These are phyloP conservation scores for Triticum urartu DNA, from an alignment of 176 grass and related monocot species.

Conservation along the genomic window DNA sequence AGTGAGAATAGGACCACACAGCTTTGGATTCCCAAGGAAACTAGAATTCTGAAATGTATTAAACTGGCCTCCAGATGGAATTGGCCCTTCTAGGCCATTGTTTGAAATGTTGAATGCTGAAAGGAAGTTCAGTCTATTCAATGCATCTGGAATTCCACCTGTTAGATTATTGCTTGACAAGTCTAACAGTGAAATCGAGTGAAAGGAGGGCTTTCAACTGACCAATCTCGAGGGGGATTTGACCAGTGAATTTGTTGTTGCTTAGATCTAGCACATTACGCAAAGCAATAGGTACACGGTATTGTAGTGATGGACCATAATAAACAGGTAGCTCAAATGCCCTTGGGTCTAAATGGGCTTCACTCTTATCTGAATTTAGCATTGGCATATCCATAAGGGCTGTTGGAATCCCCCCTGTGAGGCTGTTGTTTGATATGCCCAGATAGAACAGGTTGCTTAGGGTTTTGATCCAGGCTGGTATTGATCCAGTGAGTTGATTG, in stretches of 20 bases:
- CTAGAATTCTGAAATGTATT: slow-evolving; percentile 16
- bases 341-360: background rate
- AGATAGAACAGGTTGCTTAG: slow-evolving; percentile 4
- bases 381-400: background rate
- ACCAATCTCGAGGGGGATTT: background rate
- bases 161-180: slow-evolving; percentile 21
- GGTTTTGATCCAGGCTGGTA: slow-evolving; percentile 23
- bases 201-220: background rate
- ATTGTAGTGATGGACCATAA: background rate
- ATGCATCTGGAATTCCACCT: background rate
- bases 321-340: slow-evolving; percentile 24
- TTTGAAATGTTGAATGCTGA: slow-evolving; percentile 17
- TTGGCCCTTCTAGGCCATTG: slow-evolving; percentile 30
- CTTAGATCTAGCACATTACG: background rate
- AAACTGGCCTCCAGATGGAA: slow-evolving; percentile 23
- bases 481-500: slow-evolving; percentile 14
- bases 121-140: background rate
- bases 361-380: background rate
- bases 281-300: background rate
- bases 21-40: slow-evolving; percentile 16
- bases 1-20: slow-evolving; percentile 1
- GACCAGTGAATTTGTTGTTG: background rate
- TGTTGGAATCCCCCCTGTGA: slow-evolving; percentile 7
- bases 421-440: slow-evolving; percentile 24
- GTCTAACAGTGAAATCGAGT: background rate